Evolutionary conservation across 495 filamentous ascomycete genomes (phyloP).

Genomic region (Margaritispora aquatica): DNA sequence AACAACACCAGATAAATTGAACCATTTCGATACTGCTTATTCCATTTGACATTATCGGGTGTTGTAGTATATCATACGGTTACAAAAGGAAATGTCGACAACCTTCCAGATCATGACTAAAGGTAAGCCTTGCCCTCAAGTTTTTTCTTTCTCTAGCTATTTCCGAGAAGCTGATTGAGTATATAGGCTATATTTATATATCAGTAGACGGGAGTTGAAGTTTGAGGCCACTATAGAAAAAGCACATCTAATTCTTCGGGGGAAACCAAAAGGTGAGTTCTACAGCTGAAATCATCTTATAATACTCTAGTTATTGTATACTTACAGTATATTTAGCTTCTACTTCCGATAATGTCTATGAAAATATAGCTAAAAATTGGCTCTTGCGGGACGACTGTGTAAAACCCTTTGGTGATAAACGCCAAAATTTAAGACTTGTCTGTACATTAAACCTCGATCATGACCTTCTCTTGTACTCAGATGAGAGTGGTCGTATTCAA

Average conservation of each 20-base stretch:
- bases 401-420: slow-evolving; percentile 15
- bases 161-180: not conserved
- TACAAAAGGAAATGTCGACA: slow-evolving; percentile 13
- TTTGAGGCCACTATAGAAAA: not conserved
- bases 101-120: slow-evolving; percentile 7
- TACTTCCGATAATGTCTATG: slow-evolving; percentile 3
- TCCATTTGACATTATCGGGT: too few relatives aligned
- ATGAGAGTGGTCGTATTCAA: slow-evolving; percentile 1
- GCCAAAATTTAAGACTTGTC: slow-evolving; percentile 3
- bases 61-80: too few relatives aligned
- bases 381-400: slow-evolving; percentile 8
- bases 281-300: not conserved
- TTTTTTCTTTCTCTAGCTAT: not conserved
- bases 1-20: too few relatives aligned
- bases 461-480: slow-evolving; percentile 5
- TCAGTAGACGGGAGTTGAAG: not conserved
- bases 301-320: not conserved
- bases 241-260: slow-evolving; percentile 1
- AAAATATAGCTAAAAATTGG: slow-evolving; percentile 1
- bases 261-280: slow-evolving; percentile 6
- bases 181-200: slow-evolving; percentile 5
- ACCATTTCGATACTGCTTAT: too few relatives aligned
- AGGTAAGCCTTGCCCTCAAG: slow-evolving; percentile 1
- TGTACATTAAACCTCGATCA: slow-evolving; percentile 12
- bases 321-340: slow-evolving; percentile 2